Evolutionary conservation across 306 rosid genomes (phyloP), one percentile per base, ranked within the genome.

Genomic region (Coriaria nepalensis): DNA sequence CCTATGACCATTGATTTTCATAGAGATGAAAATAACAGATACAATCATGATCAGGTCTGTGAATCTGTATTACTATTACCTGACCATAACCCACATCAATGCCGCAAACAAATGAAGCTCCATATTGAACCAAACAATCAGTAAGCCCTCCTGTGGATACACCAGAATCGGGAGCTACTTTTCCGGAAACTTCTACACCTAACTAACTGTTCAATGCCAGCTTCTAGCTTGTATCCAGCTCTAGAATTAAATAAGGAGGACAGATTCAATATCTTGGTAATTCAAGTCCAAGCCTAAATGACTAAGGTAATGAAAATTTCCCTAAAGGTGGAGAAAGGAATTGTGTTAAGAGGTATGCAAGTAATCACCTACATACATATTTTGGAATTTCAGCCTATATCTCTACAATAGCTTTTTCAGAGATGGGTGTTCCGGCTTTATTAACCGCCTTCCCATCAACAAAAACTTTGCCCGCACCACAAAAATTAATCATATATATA

Each of bases 351-450:
- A 58, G 35, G 29, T 20, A 20, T 20, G 29, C 5, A 57, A 61
- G 65, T 58, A 61, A 72, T 90, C 94, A 90, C 97, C 95, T 84
- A 90, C 97, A 84, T 81, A 90, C 97, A 69, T 81, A 90, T 81
- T 84, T 90, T 10, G 95, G 95, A 64, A 90, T 61, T 68, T 90
- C 95, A 13, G 95, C 97, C 45, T 39, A 68, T 34, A 84, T 90
- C 75, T 81, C 78, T 37, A 84, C 90, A 45, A 69, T 77, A 41
- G 94, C 76, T 53, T 90, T 77, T 7, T 84, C 94, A 7, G 87
- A 67, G 40, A 84, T 78, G 34, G 90, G 93, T 33, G 92, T 79
- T 43, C 95, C 97, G 0, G 94, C 90, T 68, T 84, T 90, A 53
- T 67, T 60, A 43, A 90, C 60, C 49, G 71, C 84, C 81, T 79